Conservation (phyloP, 495 filamentous ascomycete species). For the Pyronema omphalodes region DNA sequence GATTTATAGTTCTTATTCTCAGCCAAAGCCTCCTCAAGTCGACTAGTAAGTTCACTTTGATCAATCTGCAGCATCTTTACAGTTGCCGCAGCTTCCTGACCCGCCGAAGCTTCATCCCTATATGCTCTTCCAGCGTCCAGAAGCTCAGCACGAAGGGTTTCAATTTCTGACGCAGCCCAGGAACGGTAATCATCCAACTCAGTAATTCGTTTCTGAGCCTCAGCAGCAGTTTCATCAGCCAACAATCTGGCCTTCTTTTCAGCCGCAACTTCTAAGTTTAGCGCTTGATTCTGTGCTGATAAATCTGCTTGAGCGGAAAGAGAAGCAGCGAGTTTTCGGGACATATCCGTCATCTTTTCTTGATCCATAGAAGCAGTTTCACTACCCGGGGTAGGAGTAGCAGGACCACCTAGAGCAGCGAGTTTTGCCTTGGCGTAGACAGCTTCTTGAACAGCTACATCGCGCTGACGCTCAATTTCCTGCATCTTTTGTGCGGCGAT, state of each 20-base stretch:
- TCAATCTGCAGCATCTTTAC: constrained; percentile 60
- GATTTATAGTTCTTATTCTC: constrained; percentile 52
- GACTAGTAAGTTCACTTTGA: constrained; percentile 59
- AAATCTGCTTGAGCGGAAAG: constrained; percentile 62
- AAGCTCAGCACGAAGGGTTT: constrained; percentile 66
- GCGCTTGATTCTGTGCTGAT: constrained; percentile 44
- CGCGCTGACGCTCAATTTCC: constrained; percentile 80
- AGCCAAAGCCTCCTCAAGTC: constrained; percentile 45
- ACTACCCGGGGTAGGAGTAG: constrained; percentile 12
- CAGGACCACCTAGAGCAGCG: constrained; percentile 36
- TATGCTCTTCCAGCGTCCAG: constrained; percentile 54
- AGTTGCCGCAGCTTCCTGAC: constrained; percentile 55
- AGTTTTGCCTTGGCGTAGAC: constrained; percentile 87
- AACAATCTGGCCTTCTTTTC: constrained; percentile 64
- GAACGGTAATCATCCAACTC: constrained; percentile 71
- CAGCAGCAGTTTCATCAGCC: constrained; percentile 72
- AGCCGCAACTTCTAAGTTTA: constrained; percentile 51
- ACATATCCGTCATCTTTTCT: constrained; percentile 44
- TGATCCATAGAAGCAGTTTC: constrained; percentile 21
- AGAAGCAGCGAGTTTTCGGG: constrained; percentile 60
- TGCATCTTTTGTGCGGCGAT: constrained; percentile 76
- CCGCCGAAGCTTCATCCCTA: constrained; percentile 57
- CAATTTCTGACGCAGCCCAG: constrained; percentile 60
- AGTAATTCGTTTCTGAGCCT: constrained; percentile 60
- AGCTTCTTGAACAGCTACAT: constrained; percentile 79